phyloP scores from a whole-genome alignment of 805 yeast genomes.

The Lachancea sp. region DNA sequence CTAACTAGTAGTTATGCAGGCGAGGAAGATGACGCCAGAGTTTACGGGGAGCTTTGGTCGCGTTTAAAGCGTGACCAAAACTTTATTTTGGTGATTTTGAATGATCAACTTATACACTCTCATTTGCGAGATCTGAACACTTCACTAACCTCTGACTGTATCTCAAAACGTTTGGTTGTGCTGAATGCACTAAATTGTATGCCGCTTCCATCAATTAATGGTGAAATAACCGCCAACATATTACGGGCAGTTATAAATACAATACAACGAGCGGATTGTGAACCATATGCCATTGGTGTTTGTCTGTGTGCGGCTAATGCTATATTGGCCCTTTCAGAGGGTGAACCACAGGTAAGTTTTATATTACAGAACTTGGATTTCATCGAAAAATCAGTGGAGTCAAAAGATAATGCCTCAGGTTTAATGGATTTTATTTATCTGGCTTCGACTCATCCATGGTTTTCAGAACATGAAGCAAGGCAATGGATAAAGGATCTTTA shows the following conservation, averaged over 20 bases:
- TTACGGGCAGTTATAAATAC: not conserved
- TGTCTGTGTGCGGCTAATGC: conserved; percentile 5
- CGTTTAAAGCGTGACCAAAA: not conserved
- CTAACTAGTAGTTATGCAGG: not conserved
- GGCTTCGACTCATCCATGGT: conserved; percentile 7
- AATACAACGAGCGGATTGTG: not conserved
- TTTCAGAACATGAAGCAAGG: not conserved
- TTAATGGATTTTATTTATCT: conserved; percentile 5
- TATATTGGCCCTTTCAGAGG: not conserved
- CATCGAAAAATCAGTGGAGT: not conserved
- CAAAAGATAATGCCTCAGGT: not conserved
- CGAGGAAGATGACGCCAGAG: not conserved
- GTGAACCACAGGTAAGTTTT: not conserved
- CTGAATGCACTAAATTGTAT: not conserved
- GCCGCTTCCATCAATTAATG: not conserved
- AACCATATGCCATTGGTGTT: conserved; percentile 1
- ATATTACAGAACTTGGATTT: not conserved
- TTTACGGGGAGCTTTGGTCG: conserved; percentile 5
- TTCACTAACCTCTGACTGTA: not conserved
- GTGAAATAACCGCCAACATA: not conserved
- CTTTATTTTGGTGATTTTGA: not conserved
- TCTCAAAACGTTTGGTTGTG: conserved; percentile 1
- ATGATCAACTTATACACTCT: not conserved
- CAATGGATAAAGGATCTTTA: not conserved
- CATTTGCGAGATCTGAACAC: not conserved